A percentile compares a stretch with the other conserved stretches of the same genome.
These are phyloP conservation scores for Lycium ferocissimum DNA, from an alignment of 257 asterid species.

Conservation along the genomic window DNA sequence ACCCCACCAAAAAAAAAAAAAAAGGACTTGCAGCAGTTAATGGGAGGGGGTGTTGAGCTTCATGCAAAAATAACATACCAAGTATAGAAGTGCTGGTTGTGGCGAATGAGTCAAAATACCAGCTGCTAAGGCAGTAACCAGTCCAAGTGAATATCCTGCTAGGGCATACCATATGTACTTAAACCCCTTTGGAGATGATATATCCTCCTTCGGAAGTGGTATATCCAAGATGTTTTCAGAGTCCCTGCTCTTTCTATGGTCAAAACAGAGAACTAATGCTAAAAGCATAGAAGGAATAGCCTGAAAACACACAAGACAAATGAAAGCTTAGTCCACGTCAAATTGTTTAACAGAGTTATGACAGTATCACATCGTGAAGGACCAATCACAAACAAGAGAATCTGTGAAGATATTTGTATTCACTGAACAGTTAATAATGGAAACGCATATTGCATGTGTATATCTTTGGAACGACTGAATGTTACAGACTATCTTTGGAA, in stretches of 20 bases:
- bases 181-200: conserved; percentile 52
- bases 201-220: conserved; percentile 54
- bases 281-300: conserved; percentile 98
- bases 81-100: conserved; percentile 91
- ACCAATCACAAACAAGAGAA: conserved; percentile 5
- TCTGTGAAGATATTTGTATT: background rate
- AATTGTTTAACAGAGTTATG: background rate
- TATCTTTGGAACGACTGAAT: too few species aligned
- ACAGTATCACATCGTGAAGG: background rate
- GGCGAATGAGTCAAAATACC: conserved; percentile 91
- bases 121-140: conserved; percentile 84
- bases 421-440: background rate
- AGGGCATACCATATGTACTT: conserved; percentile 84
- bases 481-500: background rate
- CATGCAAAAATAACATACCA: conserved; percentile 54
- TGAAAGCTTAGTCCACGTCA: conserved; percentile 30
- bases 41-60: conserved; percentile 5
- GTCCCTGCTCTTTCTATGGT: conserved; percentile 69
- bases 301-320: conserved; percentile 54
- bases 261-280: conserved; percentile 90
- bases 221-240: conserved; percentile 44
- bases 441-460: background rate
- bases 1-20: background rate
- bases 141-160: conserved; percentile 83
- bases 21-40: background rate